Evolutionary conservation across 306 rosid genomes (phyloP).

Genomic region (Trifolium pratense): DNA sequence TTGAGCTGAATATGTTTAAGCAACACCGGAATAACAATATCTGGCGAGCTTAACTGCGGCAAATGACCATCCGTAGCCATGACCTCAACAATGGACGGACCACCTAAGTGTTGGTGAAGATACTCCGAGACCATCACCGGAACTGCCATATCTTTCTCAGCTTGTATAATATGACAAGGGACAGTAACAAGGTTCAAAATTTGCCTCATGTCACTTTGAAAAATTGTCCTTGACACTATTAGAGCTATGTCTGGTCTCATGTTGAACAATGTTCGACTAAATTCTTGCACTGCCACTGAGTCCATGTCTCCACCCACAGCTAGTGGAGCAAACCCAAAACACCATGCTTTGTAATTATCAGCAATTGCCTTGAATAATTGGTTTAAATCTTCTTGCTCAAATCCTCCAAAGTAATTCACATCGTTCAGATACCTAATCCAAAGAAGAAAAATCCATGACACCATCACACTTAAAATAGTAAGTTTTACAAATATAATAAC

Average conservation of each 20-base stretch:
- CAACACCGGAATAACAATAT: conserved; percentile 68
- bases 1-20: conserved; percentile 69
- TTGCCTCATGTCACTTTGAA: conserved; percentile 75
- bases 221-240: conserved; percentile 62
- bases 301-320: conserved; percentile 93
- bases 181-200: conserved; percentile 53
- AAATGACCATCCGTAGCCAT: conserved; percentile 81
- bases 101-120: conserved; percentile 65
- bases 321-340: conserved; percentile 77
- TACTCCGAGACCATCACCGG: conserved; percentile 78
- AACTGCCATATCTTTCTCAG: conserved; percentile 73
- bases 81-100: conserved; percentile 74
- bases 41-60: conserved; percentile 90
- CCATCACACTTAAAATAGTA: not conserved
- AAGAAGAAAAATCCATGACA: not conserved
- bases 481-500: not conserved
- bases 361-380: conserved; percentile 72
- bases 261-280: conserved; percentile 85
- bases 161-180: conserved; percentile 85
- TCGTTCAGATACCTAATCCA: conserved; percentile 72
- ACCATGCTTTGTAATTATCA: conserved; percentile 87
- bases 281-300: conserved; percentile 82
- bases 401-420: conserved; percentile 79
- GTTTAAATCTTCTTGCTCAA: conserved; percentile 73
- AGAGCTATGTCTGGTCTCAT: conserved; percentile 91